Evolutionary conservation across 2,329 filamentous ascomycete species (phyloP), one percentile per base, ranked within the genome.

Genomic region (Drechmeria coniospora): DNA sequence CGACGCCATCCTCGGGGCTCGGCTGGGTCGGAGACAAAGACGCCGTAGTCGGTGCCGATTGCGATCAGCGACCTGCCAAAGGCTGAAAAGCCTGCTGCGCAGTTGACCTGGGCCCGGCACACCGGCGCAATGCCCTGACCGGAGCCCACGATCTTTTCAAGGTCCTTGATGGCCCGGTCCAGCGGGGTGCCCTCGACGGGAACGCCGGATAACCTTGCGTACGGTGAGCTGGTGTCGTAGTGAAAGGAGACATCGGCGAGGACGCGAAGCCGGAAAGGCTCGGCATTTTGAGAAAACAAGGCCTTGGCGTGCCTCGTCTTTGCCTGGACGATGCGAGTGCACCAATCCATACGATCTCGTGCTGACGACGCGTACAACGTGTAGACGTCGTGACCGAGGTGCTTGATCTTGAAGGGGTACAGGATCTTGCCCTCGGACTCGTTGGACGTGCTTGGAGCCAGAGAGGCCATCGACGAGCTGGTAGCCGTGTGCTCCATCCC

Each of bases 331-430:
- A 98, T 92, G 54, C 84, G 92, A 37, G 74, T 74, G 44, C 83
- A 92, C 92, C 92, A 98, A 26, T 92, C 82, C 35, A 74, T 65
- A 32, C 90, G 70, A 41, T 75, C 79, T 35, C 77, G 68, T 3
- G 76, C 69, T 2, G 74, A 78, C 5, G 77, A 70, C 0, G 87
- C 86, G 49, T 92, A 95, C 2, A 98, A 61, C 0, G 80, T 93
- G 50, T 94, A 95, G 1, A 82, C 76, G 40, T 93, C 86, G 26
- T 92, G 81, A 9, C 92, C 90, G 13, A 98, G 68, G 56, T 98
- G 90, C 57, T 94, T 94, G 48, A 98, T 73, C 39, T 76, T 76
- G 70, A 98, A 98, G 0, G 92, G 90, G 48, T 86, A 98, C 41
- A 98, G 56, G 25, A 90, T 79, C 49, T 77, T 82, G 46, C 82